phyloP scores from a whole-genome alignment of 768 basidiomycete genomes.

The Cyathus striatus region DNA sequence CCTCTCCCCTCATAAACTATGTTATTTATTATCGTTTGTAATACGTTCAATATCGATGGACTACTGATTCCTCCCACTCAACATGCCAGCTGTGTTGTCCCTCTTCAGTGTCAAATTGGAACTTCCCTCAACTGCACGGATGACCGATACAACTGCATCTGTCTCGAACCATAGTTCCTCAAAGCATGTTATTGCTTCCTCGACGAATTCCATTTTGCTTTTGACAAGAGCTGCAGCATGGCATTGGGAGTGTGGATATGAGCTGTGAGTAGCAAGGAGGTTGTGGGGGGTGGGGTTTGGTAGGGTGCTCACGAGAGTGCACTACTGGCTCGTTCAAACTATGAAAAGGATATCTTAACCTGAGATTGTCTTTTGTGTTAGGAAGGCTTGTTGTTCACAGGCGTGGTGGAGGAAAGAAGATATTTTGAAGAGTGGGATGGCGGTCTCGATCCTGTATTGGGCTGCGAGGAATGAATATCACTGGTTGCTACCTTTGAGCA shows the following conservation, averaged over 20 bases:
- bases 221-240: slow-evolving; percentile 48
- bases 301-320: slow-evolving; percentile 16
- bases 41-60: slow-evolving; percentile 42
- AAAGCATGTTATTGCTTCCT: slow-evolving; percentile 42
- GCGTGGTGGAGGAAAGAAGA: slow-evolving; percentile 84
- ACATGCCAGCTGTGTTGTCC: slow-evolving; percentile 24
- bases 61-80: slow-evolving; percentile 28
- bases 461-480: slow-evolving; percentile 93
- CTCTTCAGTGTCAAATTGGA: slow-evolving; percentile 32
- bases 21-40: too few species aligned
- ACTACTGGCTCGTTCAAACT: slow-evolving; percentile 89
- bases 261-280: slow-evolving; percentile 41
- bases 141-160: slow-evolving; percentile 43
- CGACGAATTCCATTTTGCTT: slow-evolving; percentile 47
- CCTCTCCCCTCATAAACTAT: too few species aligned
- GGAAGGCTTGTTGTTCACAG: slow-evolving; percentile 71
- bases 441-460: slow-evolving; percentile 83
- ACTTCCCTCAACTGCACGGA: slow-evolving; percentile 40
- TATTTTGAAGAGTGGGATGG: slow-evolving; percentile 83
- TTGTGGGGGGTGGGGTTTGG: slow-evolving; percentile 31
- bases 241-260: slow-evolving; percentile 31
- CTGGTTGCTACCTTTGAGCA: slow-evolving; percentile 88
- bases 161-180: slow-evolving; percentile 47
- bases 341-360: slow-evolving; percentile 89
- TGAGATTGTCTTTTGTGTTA: slow-evolving; percentile 81